Conservation (phyloP, 495 filamentous ascomycete genomes). For the Neurospora pannonica region DNA sequence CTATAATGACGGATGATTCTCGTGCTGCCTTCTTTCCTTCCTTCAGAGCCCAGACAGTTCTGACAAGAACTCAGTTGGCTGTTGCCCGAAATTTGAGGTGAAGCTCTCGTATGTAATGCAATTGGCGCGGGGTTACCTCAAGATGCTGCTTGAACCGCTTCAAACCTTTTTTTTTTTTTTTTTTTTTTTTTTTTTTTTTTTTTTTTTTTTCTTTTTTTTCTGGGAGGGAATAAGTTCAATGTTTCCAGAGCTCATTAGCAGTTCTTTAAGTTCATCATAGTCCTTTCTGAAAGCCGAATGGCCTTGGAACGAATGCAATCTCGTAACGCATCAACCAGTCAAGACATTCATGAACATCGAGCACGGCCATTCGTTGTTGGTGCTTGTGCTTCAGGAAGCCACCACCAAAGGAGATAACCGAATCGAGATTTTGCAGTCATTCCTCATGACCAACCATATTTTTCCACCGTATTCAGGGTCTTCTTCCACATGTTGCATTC, state of each 20-base stretch:
- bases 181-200: no score
- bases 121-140: background rate
- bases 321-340: background rate
- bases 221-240: no score
- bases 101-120: background rate
- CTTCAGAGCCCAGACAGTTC: background rate
- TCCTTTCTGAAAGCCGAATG: background rate
- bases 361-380: background rate
- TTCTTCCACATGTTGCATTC: background rate
- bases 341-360: background rate
- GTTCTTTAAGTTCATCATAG: background rate
- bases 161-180: no score
- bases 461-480: background rate
- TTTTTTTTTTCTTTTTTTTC: no score
- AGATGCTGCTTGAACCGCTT: background rate
- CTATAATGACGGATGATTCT: background rate
- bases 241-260: no score
- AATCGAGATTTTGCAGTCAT: background rate
- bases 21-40: background rate
- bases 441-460: background rate
- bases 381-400: background rate
- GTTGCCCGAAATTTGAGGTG: background rate
- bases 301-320: background rate
- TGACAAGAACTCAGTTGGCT: background rate
- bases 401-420: background rate